Conservation (phyloP, 108 stramenopile genomes). For the Seminavis robusta region DNA sequence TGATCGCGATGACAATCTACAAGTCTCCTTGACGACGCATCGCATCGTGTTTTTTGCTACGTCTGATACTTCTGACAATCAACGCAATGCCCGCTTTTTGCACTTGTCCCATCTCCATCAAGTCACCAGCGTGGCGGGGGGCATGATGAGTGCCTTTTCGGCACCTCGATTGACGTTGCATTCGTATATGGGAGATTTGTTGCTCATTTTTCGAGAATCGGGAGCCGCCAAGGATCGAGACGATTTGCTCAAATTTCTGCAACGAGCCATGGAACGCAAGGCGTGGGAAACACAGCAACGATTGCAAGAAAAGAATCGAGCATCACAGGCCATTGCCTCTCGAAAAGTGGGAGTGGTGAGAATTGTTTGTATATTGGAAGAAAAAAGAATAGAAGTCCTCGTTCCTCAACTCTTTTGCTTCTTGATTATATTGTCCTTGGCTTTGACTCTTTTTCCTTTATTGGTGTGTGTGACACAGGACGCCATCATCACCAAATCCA, state of each 20-base stretch:
- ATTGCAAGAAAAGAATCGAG: conserved; percentile 23
- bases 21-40: conserved; percentile 52
- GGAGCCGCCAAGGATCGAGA: conserved; percentile 53
- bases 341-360: no score
- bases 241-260: conserved; percentile 36
- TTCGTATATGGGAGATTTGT: conserved; percentile 62
- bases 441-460: not conserved
- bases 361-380: no score
- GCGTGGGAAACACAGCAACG: conserved; percentile 59
- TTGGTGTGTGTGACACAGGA: conserved; percentile 14
- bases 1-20: conserved; percentile 10
- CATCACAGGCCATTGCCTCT: conserved; percentile 13
- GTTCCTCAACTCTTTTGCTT: conserved; percentile 17
- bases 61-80: conserved; percentile 27
- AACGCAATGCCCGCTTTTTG: conserved; percentile 38
- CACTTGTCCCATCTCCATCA: conserved; percentile 38
- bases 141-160: no score
- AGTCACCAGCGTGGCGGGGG: not conserved
- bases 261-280: conserved; percentile 53
- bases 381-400: not conserved
- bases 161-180: conserved; percentile 32
- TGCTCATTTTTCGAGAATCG: conserved; percentile 46
- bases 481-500: conserved; percentile 59
- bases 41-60: conserved; percentile 43
- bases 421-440: not conserved